Base-by-base conservation (phyloP, 148 eudicot genomes). In the Simmondsia chinensis region DNA sequence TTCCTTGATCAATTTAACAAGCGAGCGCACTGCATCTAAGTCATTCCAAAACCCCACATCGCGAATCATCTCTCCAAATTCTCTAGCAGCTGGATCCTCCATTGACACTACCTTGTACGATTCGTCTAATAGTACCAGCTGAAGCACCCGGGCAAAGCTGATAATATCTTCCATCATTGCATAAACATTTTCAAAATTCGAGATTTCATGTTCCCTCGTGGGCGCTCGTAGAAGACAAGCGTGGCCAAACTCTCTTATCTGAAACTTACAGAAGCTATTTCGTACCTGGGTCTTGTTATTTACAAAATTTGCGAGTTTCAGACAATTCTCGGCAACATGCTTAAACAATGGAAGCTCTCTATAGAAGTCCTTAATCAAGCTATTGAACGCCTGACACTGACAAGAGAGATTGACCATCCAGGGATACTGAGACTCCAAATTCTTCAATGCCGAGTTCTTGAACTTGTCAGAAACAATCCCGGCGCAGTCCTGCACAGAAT, bases 321-420 rank as follows among this genome's bases (percentile, higher is more conserved):
- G 44, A 36, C 97, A 91, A 63, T 66, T 82, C 6, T 70, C 81
- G 49, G 71, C 68, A 41, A 79, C 95, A 56, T 60, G 74, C 31
- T 58, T 70, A 58, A 91, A 82, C 58, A 91, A 65, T 1, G 93
- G 88, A 39, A 91, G 72, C 60, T 76, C 97, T 39, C 68, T 69
- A 24, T 51, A 66, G 15, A 91, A 84, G 51, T 91, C 95, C 71
- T 91, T 79, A 37, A 91, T 72, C 75, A 91, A 67, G 44, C 74
- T 65, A 59, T 37, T 47, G 33, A 91, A 70, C 9, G 78, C 97
- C 30, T 72, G 88, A 56, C 56, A 72, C 65, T 85, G 97, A 63
- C 97, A 91, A 22, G 73, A 66, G 24, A 85, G 73, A 32, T 91
- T 91, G 20, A 91, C 71, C 97, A 91, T 85, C 95, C 95, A 91